Evolutionary conservation across 371 early-diverging fungal species (phyloP), one percentile per base, ranked within the genome.

Genomic region (Vairimorpha necatrix): DNA sequence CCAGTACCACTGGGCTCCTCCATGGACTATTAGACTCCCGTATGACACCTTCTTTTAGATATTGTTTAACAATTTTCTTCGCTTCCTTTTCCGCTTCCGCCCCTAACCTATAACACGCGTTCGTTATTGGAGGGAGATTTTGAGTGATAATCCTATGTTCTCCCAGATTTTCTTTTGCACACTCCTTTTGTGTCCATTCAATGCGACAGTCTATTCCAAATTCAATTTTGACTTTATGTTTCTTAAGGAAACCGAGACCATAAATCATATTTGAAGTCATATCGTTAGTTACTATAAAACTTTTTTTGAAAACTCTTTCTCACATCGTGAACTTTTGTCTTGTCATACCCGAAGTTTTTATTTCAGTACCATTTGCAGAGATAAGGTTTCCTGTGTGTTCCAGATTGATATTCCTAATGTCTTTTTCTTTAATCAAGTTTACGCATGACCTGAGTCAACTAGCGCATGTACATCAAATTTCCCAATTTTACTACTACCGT

Each of bases 31-130:
- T 34, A 47, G 46, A 42, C 20, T 20, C 28, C 30, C 42, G 18
- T 33, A 79, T 75, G 22, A 79, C 66, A 22, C 72, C 71, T 42
- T 34, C 16, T 32, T 48, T 28, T 65, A 16, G 18, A 38, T 22
- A 65, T 72, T 63, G 1, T 65, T 20, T 42, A 72, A 7, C 1
- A 38, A n/a, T 63, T 38, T 63, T 63, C 26, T 3, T 34, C 1
- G 63, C 39, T 36, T 36, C 63, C 34, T 63, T 36, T 63, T 63
- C 39, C 22, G 3, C 1, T 4, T 63, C 11, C 2, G 2, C 18
- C 13, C 33, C 33, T 4, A 63, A 4, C 39, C 9, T 42, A 22
- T 63, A 63, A 13, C 7, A 32, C 39, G 16, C 11, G 7, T 6
- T 36, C 14, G 22, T 38, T 2, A 63, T 38, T 11, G 39, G 38